Conservation (phyloP, 768 basidiomycete species). For the Chalciporus sphaerocephalus region DNA sequence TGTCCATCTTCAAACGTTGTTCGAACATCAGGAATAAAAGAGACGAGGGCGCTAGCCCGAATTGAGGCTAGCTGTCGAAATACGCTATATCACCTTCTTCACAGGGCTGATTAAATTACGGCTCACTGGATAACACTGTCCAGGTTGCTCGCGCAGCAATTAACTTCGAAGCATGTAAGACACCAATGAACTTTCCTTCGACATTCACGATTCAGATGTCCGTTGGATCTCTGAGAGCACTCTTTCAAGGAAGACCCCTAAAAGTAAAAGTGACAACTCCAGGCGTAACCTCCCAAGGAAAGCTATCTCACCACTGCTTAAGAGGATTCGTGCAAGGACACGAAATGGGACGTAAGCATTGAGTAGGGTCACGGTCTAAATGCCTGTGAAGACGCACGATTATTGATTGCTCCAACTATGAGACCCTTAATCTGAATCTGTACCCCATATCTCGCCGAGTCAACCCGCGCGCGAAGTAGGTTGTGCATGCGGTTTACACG, state of each 20-base stretch:
- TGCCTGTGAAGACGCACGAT: constrained; percentile 10
- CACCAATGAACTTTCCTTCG: background rate
- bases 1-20: constrained; percentile 19
- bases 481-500: constrained; percentile 12
- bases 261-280: constrained; percentile 14
- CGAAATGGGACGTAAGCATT: constrained; percentile 8
- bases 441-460: constrained; percentile 19
- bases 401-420: background rate
- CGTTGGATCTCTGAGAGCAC: background rate
- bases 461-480: constrained; percentile 1
- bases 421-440: constrained; percentile 14
- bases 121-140: constrained; percentile 5
- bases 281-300: constrained; percentile 17
- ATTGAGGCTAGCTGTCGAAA: constrained; percentile 1
- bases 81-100: constrained; percentile 2
- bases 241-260: background rate
- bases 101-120: constrained; percentile 9
- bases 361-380: constrained; percentile 9
- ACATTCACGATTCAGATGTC: background rate
- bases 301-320: constrained; percentile 9
- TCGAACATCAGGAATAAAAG: constrained; percentile 4
- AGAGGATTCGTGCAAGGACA: constrained; percentile 1
- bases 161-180: constrained; percentile 1
- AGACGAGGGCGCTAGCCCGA: constrained; percentile 3
- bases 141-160: background rate